Percentiles rank a stretch among this genome's conserved stretches.
phyloP scores from a whole-genome alignment of 2,329 filamentous ascomycete genomes.

The Trichophyton equinum region DNA sequence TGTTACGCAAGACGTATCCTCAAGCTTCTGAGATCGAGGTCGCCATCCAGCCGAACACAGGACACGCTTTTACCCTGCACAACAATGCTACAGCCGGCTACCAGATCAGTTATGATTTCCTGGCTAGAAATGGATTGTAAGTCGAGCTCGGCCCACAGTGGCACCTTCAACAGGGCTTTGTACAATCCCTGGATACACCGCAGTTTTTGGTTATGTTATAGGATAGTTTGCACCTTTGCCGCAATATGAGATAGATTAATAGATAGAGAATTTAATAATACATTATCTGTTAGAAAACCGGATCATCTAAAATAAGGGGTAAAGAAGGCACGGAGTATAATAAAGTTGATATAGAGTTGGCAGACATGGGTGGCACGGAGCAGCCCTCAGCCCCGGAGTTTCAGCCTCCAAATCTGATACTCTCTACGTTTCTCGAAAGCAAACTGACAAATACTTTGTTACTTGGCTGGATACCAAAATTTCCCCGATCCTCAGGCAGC shows the following conservation, averaged over 20 bases:
- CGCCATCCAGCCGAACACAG: slow-evolving; percentile 26
- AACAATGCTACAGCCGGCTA: slow-evolving; percentile 27
- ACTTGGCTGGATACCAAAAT: neutral
- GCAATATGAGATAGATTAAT: neutral
- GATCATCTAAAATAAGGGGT: neutral
- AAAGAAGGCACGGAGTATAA: neutral
- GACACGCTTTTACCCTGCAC: slow-evolving; percentile 26
- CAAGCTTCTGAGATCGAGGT: slow-evolving; percentile 18
- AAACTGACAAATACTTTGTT: neutral
- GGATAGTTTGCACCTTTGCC: too few species aligned
- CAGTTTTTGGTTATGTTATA: too few species aligned
- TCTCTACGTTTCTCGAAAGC: neutral
- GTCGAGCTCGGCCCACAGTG: neutral
- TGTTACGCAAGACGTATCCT: slow-evolving; percentile 18
- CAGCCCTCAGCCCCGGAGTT: neutral
- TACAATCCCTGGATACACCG: neutral
- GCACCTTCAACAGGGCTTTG: slow-evolving; percentile 4
- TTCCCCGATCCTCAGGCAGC: neutral
- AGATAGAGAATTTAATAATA: neutral
- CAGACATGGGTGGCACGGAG: neutral
- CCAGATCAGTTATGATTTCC: slow-evolving; percentile 18
- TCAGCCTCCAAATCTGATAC: neutral
- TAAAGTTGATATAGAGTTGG: neutral
- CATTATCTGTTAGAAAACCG: too few species aligned
- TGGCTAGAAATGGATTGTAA: slow-evolving; percentile 13